Base-by-base conservation (phyloP, 2,329 filamentous ascomycete genomes). In the Arachnopeziza araneosa region DNA sequence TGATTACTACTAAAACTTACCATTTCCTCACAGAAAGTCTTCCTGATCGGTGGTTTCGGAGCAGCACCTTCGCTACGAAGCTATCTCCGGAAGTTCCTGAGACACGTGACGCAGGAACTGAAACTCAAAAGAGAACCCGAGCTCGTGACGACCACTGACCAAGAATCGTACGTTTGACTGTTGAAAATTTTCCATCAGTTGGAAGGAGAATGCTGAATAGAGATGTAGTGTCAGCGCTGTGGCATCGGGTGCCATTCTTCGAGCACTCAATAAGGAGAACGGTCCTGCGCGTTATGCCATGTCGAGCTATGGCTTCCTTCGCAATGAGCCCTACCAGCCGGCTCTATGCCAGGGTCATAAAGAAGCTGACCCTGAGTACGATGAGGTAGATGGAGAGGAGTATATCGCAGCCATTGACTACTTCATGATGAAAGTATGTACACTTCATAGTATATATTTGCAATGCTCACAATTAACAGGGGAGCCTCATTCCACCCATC, bases 31-130 rank as follows among this genome's bases (percentile, higher is more conserved):
- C 22, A 67, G 66, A 68, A 65, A 62, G 63, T 68, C 1, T 66
- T 65, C 23, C 59, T 69, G 10, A 60, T 68, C 19, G 66, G 67
- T 26, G 66, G 63, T 1, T 69, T 69, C 59, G 65, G 60, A 2
- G 62, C 50, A 1, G 60, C 63, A 9, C 67, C 66, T 23, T 66
- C 65, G 2, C 26, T 69, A 7, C 44, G 55, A 19, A 58, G 52
- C 17, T 63, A 60, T 21, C 55, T 68, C 0, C 52, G 32, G 36
- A 21, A 53, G 10, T 64, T 44, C 17, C 17, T 44, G 36, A 44
- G 17, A 19, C 6, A 44, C 10, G 4, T 44, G 7, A 58, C 1
- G 50, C 32, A 23, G 1, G 32, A 50, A 10, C 30, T 23, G 1
- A 23, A n/a, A 36, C 22, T 60, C 6, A 24, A 44, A 1, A 36